A percentile compares a stretch with the other conserved stretches of the same genome.
phyloP scores from a whole-genome alignment of 345 rosid genomes.

The Eucalyptus fibrosa region DNA sequence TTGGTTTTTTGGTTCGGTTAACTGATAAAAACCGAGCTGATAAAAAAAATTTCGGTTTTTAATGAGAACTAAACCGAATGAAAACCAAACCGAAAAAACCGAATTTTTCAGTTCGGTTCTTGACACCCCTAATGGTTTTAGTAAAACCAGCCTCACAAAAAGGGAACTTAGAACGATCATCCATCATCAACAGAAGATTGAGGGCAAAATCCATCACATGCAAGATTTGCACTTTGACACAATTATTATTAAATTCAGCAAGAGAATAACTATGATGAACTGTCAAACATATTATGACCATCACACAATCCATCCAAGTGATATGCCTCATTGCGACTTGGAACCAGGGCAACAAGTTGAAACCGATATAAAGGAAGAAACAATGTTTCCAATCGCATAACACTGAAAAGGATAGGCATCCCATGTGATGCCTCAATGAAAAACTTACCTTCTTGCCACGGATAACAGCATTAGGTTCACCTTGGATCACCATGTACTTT shows the following conservation, averaged over 20 bases:
- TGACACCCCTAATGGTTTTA: not conserved
- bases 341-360: not conserved
- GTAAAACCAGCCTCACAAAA: not conserved
- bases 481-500: constrained; percentile 42
- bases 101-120: no score
- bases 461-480: constrained; percentile 29
- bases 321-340: not conserved
- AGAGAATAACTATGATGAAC: not conserved
- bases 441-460: constrained; percentile 29
- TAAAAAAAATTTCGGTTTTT: no score
- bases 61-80: no score
- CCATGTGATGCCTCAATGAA: not conserved
- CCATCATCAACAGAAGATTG: not conserved
- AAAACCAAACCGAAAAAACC: no score
- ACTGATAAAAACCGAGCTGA: accelerated
- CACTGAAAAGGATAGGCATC: not conserved
- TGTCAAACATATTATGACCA: not conserved
- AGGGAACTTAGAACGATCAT: not conserved
- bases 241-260: not conserved
- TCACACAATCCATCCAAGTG: not conserved
- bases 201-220: not conserved
- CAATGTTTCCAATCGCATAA: not conserved
- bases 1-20: no score
- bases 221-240: not conserved
- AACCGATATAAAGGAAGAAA: not conserved